These are phyloP conservation scores for Pigoraptor vietnamica DNA, from an alignment of 78 protist species.

Conservation along the genomic window DNA sequence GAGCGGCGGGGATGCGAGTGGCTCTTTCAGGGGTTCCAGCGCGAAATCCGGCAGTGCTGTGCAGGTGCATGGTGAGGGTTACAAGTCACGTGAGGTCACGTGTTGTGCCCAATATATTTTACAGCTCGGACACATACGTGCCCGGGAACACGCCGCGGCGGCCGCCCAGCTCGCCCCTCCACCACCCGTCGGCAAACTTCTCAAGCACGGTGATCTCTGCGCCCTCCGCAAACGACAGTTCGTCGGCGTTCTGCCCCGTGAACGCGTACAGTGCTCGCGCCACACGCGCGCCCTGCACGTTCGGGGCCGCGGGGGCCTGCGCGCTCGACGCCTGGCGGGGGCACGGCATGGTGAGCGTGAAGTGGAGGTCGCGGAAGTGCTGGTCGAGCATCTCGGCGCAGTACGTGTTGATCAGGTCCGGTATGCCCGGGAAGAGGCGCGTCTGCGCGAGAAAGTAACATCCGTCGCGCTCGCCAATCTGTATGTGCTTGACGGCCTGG, in stretches of 20 bases:
- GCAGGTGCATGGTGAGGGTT: neutral
- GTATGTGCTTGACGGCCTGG: neutral
- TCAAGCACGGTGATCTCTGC: neutral
- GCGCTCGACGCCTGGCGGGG: neutral
- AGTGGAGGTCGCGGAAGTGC: neutral
- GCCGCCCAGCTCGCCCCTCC: constrained; percentile 11
- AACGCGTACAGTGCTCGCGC: neutral
- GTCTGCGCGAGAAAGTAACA: neutral
- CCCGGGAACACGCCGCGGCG: constrained; percentile 5
- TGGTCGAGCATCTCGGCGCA: neutral
- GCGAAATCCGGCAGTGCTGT: neutral
- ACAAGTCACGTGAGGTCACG: too few relatives aligned
- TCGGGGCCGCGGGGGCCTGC: neutral
- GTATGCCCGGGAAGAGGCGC: neutral
- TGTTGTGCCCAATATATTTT: too few relatives aligned
- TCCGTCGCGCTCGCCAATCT: neutral
- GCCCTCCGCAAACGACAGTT: neutral
- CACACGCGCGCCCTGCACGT: neutral
- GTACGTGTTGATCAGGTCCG: neutral
- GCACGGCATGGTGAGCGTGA: neutral
- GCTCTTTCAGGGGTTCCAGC: too few relatives aligned
- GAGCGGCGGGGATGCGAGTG: too few relatives aligned
- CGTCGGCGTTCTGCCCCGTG: neutral
- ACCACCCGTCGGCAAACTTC: neutral
- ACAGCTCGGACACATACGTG: neutral